A percentile compares a stretch with the other conserved stretches of the same genome.
Conservation (phyloP, 2,329 filamentous ascomycete genomes). For the Scedosporium aurantiacum region DNA sequence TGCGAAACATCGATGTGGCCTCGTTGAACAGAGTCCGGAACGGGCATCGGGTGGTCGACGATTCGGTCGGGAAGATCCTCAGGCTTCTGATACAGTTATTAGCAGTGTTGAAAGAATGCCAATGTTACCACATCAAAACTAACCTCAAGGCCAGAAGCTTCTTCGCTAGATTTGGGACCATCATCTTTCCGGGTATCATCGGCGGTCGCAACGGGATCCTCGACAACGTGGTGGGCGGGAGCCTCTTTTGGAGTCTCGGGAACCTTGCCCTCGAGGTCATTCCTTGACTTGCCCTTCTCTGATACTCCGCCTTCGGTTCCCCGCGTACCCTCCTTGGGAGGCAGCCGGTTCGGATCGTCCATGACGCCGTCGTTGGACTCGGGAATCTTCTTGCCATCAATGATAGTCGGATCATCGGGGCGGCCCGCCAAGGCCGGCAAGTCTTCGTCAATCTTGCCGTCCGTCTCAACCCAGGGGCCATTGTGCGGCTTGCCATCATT, state of each 20-base stretch:
- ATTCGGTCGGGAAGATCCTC: constrained; percentile 68
- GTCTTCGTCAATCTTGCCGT: constrained; percentile 25
- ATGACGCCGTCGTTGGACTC: constrained; percentile 72
- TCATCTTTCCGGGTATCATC: neutral
- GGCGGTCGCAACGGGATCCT: constrained; percentile 40
- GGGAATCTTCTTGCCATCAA: constrained; percentile 51
- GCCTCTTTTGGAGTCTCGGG: constrained; percentile 79
- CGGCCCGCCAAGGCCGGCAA: constrained; percentile 36
- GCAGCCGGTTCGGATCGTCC: constrained; percentile 70
- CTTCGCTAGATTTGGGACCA: neutral
- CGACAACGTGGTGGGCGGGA: constrained; percentile 69
- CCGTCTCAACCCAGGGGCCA: constrained; percentile 63
- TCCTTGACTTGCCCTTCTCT: constrained; percentile 69
- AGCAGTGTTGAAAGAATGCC: neutral
- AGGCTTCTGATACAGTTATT: constrained; percentile 52
- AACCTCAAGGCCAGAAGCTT: constrained; percentile 45
- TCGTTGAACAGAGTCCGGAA: constrained; percentile 55
- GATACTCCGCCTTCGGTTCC: constrained; percentile 85
- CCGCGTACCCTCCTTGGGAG: constrained; percentile 74
- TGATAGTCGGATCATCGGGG: constrained; percentile 39
- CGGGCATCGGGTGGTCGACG: constrained; percentile 60
- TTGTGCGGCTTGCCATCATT: constrained; percentile 88
- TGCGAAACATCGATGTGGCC: constrained; percentile 45
- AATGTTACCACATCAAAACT: constrained; percentile 9
- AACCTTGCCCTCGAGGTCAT: constrained; percentile 60